Percentiles rank a stretch among this genome's conserved stretches.
Evolutionary conservation across 805 yeast species (phyloP).

Genomic region (Starmerella khaoyaiensis): DNA sequence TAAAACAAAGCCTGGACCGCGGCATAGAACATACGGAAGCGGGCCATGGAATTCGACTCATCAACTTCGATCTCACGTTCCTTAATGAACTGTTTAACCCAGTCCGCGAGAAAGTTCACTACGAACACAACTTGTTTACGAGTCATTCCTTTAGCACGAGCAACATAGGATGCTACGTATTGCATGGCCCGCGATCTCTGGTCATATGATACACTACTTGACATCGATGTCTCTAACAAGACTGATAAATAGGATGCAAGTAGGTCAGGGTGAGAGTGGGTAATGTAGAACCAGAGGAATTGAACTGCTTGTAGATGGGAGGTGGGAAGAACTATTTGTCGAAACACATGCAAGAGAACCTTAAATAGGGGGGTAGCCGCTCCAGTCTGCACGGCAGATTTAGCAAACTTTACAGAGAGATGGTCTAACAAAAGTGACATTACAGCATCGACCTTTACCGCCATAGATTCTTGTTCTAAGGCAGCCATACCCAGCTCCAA

Average conservation of each 20-base stretch:
- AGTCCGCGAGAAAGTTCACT: conserved; percentile 64
- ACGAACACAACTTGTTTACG: conserved; percentile 68
- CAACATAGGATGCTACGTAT: conserved; percentile 77
- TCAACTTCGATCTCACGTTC: conserved; percentile 79
- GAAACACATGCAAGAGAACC: conserved; percentile 62
- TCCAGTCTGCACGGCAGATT: conserved; percentile 42
- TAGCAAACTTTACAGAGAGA: conserved; percentile 38
- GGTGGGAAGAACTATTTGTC: conserved; percentile 75
- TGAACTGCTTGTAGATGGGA: conserved; percentile 84
- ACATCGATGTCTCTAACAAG: conserved; percentile 71
- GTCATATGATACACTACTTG: conserved; percentile 52
- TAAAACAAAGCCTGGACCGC: conserved; percentile 82
- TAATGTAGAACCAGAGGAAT: conserved; percentile 63
- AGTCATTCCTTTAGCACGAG: conserved; percentile 65
- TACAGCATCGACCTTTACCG: conserved; percentile 60
- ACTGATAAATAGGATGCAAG: conserved; percentile 74
- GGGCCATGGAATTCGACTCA: conserved; percentile 67
- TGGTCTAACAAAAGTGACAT: conserved; percentile 44
- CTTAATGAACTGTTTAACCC: conserved; percentile 68
- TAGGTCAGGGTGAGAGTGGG: conserved; percentile 71
- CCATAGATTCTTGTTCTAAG: conserved; percentile 39
- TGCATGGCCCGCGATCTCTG: conserved; percentile 82
- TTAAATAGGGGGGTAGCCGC: conserved; percentile 58
- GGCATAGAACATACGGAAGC: conserved; percentile 79
- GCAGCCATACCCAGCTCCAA: conserved; percentile 28